phyloP scores from a whole-genome alignment of 2,329 filamentous ascomycete species.

The Sclerotinia spermophila region DNA sequence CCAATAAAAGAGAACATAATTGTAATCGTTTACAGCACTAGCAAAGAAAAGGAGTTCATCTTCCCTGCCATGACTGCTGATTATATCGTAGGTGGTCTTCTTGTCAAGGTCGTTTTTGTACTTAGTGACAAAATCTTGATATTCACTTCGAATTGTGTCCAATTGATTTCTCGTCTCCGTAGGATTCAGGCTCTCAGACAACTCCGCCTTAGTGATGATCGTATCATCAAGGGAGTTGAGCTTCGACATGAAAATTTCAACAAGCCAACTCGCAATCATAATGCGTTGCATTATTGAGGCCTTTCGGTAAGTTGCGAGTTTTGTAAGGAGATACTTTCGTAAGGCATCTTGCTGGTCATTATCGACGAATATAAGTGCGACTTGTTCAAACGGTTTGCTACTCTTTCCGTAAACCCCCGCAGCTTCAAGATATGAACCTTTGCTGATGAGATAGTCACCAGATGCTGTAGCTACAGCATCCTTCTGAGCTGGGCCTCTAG shows the following conservation, averaged over 20 bases:
- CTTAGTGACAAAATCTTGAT: constrained; percentile 79
- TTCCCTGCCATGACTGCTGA: constrained; percentile 91
- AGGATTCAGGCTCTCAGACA: constrained; percentile 67
- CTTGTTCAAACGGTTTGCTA: constrained; percentile 95
- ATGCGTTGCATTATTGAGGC: constrained; percentile 84
- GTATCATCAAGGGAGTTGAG: constrained; percentile 92
- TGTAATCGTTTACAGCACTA: constrained; percentile 82
- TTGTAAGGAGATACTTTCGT: constrained; percentile 82
- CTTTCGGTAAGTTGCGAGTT: constrained; percentile 78
- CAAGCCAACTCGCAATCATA: constrained; percentile 93
- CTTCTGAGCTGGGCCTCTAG: constrained; percentile 74
- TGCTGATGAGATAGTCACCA: constrained; percentile 80
- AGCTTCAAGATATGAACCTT: constrained; percentile 79
- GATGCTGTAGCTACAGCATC: constrained; percentile 90
- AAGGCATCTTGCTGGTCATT: constrained; percentile 85
- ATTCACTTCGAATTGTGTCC: constrained; percentile 68
- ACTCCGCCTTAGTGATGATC: constrained; percentile 82
- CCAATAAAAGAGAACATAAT: constrained; percentile 96
- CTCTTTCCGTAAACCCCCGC: constrained; percentile 90
- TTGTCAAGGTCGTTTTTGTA: constrained; percentile 85
- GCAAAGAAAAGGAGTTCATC: constrained; percentile 91
- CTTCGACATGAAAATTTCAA: constrained; percentile 97
- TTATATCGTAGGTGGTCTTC: constrained; percentile 92
- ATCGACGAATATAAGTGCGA: constrained; percentile 87
- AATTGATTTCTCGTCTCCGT: constrained; percentile 71